Conservation (phyloP, 2,329 filamentous ascomycete genomes). For the Chaetoscypha palmicola region DNA sequence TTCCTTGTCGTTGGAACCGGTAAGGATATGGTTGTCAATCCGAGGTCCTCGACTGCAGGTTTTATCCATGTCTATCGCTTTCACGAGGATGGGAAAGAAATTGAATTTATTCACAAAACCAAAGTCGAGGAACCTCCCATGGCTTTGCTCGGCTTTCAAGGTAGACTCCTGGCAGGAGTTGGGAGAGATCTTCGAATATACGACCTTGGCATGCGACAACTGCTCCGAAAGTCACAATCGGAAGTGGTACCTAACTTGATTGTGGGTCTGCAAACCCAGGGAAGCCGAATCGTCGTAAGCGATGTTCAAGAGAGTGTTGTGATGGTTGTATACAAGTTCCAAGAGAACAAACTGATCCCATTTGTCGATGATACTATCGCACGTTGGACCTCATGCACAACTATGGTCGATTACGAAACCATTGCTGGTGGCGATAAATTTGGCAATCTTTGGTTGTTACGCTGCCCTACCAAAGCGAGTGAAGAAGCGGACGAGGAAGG, state of each 20-base stretch:
- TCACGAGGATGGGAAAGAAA: slow-evolving; percentile 73
- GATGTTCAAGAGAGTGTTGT: slow-evolving; percentile 90
- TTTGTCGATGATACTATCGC: slow-evolving; percentile 87
- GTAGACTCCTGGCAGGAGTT: slow-evolving; percentile 77
- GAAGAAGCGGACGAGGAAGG: slow-evolving; percentile 89
- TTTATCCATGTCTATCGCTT: slow-evolving; percentile 92
- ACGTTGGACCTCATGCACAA: slow-evolving; percentile 82
- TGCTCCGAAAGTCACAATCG: slow-evolving; percentile 85
- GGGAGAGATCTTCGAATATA: slow-evolving; percentile 79
- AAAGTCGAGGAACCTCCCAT: slow-evolving; percentile 83
- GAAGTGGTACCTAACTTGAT: slow-evolving; percentile 77
- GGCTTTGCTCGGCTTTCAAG: slow-evolving; percentile 90
- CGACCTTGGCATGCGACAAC: slow-evolving; percentile 85
- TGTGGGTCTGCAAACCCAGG: slow-evolving; percentile 80
- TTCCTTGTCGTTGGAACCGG: slow-evolving; percentile 94
- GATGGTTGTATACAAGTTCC: slow-evolving; percentile 87
- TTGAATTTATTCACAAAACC: slow-evolving; percentile 96
- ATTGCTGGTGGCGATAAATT: slow-evolving; percentile 95
- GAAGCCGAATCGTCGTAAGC: slow-evolving; percentile 82
- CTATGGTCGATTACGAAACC: slow-evolving; percentile 98
- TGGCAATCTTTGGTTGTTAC: slow-evolving; percentile 88
- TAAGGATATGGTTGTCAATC: slow-evolving; percentile 77
- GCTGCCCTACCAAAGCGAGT: slow-evolving; percentile 78
- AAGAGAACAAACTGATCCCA: slow-evolving; percentile 84
- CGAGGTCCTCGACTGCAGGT: slow-evolving; percentile 67